These are phyloP conservation scores for Amylostereum areolatum DNA, from an alignment of 1,284 basidiomycete species.

Conservation along the genomic window DNA sequence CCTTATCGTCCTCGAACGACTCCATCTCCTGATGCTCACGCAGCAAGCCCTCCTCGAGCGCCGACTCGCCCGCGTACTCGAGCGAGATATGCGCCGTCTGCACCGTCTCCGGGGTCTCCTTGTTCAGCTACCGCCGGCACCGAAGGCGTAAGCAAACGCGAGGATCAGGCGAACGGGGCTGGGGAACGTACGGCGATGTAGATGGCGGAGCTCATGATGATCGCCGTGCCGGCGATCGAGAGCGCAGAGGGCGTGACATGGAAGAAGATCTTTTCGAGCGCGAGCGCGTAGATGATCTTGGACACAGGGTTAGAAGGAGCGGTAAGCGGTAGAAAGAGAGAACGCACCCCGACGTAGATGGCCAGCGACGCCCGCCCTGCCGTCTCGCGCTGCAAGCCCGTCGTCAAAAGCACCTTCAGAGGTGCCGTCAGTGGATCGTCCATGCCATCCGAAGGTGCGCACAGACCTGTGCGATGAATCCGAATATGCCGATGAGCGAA, in stretches of 20 bases:
- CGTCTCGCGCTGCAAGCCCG: constrained; percentile 62
- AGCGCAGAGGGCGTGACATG: constrained; percentile 43
- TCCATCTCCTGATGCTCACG: not conserved
- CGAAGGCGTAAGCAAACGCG: not conserved
- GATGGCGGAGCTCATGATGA: constrained; percentile 55
- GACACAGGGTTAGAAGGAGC: not conserved
- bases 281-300: constrained; percentile 56
- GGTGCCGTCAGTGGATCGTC: not conserved
- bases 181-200: constrained; percentile 48
- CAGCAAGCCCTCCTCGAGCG: constrained; percentile 27
- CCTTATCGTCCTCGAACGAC: not conserved
- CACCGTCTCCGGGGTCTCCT: constrained; percentile 13
- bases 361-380: constrained; percentile 57
- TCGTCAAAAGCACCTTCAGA: constrained; percentile 44
- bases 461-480: constrained; percentile 51
- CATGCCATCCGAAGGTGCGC: not conserved
- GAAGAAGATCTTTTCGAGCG: constrained; percentile 59
- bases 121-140: constrained; percentile 14
- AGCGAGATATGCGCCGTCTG: constrained; percentile 9
- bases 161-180: not conserved
- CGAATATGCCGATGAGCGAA: constrained; percentile 47
- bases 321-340: not conserved
- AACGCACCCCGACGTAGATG: constrained; percentile 50
- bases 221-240: constrained; percentile 48
- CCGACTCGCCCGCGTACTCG: constrained; percentile 18